Evolutionary conservation across 208 protist genomes (phyloP).

Genomic region (Borovskyia barvae): DNA sequence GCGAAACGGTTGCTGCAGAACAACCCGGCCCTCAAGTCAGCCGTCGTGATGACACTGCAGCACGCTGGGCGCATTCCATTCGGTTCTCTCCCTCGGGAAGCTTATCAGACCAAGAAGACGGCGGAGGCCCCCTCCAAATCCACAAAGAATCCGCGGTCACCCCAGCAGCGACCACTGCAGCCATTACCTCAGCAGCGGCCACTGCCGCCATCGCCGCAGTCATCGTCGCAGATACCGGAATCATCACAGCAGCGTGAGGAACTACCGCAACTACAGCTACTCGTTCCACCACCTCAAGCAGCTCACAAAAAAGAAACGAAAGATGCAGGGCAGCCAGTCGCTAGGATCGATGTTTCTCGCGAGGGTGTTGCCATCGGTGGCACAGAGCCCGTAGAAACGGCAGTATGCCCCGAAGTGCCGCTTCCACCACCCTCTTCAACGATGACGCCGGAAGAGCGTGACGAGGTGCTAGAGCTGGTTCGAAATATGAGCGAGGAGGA

Average conservation of each 20-base stretch:
- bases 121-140: slow-evolving; percentile 3
- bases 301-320: background rate
- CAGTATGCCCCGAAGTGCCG: background rate
- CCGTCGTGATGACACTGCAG: slow-evolving; percentile 80
- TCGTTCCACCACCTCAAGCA: background rate
- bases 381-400: background rate
- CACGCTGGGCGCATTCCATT: slow-evolving; percentile 66
- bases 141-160: background rate
- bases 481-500: slow-evolving; percentile 76
- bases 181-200: background rate
- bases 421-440: background rate
- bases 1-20: slow-evolving; percentile 62
- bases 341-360: background rate
- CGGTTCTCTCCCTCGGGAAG: slow-evolving; percentile 48
- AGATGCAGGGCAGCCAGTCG: background rate
- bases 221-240: background rate
- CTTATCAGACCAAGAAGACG: slow-evolving; percentile 20
- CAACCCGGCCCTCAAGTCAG: slow-evolving; percentile 64
- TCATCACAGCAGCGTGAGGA: background rate
- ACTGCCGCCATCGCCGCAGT: background rate
- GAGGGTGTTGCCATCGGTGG: background rate
- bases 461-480: slow-evolving; percentile 79
- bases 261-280: background rate
- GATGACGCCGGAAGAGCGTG: slow-evolving; percentile 39
- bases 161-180: background rate